Evolutionary conservation across 2,329 filamentous ascomycete species (phyloP).

Genomic region (Diaporthe nobilis): DNA sequence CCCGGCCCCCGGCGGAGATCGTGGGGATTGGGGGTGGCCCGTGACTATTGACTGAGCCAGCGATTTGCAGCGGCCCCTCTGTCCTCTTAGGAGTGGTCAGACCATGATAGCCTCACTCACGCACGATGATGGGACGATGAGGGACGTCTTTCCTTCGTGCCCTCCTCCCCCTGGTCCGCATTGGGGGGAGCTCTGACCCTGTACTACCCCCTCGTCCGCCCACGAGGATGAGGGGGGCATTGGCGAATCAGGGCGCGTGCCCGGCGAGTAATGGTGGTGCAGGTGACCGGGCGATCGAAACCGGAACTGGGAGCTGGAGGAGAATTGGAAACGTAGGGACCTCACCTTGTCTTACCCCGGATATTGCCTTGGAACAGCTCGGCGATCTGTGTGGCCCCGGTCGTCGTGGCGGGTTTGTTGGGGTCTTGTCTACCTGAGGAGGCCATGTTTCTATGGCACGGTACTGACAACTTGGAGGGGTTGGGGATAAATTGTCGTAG

Average conservation of each 20-base stretch:
- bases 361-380: conserved; percentile 40
- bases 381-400: conserved; percentile 40
- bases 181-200: conserved; percentile 19
- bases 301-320: conserved; percentile 22
- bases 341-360: conserved; percentile 41
- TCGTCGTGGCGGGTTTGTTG: conserved; percentile 33
- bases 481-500: background rate
- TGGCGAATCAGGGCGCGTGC: conserved; percentile 10
- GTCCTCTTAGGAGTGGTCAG: background rate
- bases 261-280: conserved; percentile 27
- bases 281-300: conserved; percentile 33
- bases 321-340: background rate
- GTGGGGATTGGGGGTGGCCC: conserved; percentile 52
- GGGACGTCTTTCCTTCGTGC: background rate
- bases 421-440: conserved; percentile 8
- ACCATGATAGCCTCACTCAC: conserved; percentile 32
- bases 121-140: conserved; percentile 26
- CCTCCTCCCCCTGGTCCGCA: conserved; percentile 1
- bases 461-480: background rate
- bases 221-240: background rate
- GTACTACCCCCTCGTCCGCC: background rate
- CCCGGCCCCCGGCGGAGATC: conserved; percentile 52
- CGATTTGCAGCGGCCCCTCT: background rate
- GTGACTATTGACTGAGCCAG: conserved; percentile 54
- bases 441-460: conserved; percentile 25